Evolutionary conservation across 2,329 filamentous ascomycete species (phyloP).

Genomic region (Berkeleyomyces rouxiae): DNA sequence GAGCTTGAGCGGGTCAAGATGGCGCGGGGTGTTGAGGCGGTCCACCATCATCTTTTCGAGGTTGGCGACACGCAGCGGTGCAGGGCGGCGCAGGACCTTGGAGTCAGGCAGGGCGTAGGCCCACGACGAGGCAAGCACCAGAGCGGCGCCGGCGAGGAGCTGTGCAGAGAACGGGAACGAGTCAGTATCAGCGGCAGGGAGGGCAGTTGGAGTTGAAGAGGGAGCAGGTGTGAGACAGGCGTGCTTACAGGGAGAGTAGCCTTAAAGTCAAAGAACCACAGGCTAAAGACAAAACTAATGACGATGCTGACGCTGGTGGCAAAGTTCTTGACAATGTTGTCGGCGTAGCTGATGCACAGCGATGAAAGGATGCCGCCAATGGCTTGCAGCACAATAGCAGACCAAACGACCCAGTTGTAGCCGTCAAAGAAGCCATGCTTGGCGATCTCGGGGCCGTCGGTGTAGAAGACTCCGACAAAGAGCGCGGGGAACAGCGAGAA

Average conservation of each 20-base stretch:
- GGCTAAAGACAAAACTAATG: conserved; percentile 68
- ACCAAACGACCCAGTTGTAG: conserved; percentile 86
- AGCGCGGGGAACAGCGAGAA: conserved; percentile 86
- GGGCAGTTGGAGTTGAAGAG: neutral
- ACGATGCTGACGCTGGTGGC: conserved; percentile 85
- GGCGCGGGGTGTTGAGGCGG: conserved; percentile 24
- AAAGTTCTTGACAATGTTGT: conserved; percentile 83
- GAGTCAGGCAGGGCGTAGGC: conserved; percentile 57
- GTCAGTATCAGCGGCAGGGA: neutral
- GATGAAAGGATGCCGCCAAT: conserved; percentile 63
- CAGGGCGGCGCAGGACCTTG: conserved; percentile 35
- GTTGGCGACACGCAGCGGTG: conserved; percentile 50
- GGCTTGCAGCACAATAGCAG: conserved; percentile 67
- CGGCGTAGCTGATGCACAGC: conserved; percentile 25
- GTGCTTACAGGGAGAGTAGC: conserved; percentile 53
- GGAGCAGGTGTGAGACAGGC: neutral
- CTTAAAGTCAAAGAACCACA: conserved; percentile 69
- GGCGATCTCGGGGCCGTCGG: conserved; percentile 70
- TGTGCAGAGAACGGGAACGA: conserved; percentile 22
- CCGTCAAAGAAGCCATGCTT: conserved; percentile 84
- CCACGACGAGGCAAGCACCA: conserved; percentile 71
- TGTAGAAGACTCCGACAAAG: conserved; percentile 69
- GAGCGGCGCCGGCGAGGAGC: conserved; percentile 65
- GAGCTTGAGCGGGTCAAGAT: conserved; percentile 6
- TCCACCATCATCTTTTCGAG: conserved; percentile 61